Percentiles rank a stretch among this genome's conserved stretches.
These are phyloP conservation scores for Hippophae gyantsensis DNA, from an alignment of 306 rosid genomes.

Conservation along the genomic window DNA sequence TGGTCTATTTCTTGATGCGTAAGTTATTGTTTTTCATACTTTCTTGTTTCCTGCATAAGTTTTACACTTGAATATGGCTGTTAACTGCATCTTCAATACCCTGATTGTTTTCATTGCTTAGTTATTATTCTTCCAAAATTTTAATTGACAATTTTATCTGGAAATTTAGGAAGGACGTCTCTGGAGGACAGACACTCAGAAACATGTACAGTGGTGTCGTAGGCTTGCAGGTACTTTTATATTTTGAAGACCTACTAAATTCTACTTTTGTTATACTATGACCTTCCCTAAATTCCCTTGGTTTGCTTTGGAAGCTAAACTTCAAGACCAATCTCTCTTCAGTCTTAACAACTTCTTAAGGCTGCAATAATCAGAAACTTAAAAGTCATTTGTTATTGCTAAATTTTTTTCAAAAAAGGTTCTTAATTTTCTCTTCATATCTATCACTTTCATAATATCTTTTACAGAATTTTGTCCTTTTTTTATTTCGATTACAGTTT, in stretches of 20 bases:
- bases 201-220: slow-evolving; percentile 65
- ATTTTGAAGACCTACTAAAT: background rate
- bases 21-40: slow-evolving; percentile 10
- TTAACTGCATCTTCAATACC: background rate
- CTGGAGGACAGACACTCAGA: slow-evolving; percentile 60
- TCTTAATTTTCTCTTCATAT: too few species aligned
- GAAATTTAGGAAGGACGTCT: slow-evolving; percentile 43
- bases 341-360: too few species aligned
- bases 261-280: background rate
- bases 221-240: slow-evolving; percentile 56
- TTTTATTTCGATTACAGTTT: too few species aligned
- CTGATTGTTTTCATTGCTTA: slow-evolving; percentile 4
- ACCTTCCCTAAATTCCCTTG: background rate
- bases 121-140: slow-evolving; percentile 3
- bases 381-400: too few species aligned
- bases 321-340: too few species aligned
- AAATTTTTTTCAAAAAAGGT: too few species aligned
- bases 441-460: too few species aligned
- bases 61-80: too few species aligned
- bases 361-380: too few species aligned
- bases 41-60: slow-evolving; percentile 30
- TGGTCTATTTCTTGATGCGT: slow-evolving; percentile 91
- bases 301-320: too few species aligned
- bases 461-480: too few species aligned
- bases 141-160: slow-evolving; percentile 14